Conservation (phyloP, 306 rosid genomes). For the Ormosia emarginata region DNA sequence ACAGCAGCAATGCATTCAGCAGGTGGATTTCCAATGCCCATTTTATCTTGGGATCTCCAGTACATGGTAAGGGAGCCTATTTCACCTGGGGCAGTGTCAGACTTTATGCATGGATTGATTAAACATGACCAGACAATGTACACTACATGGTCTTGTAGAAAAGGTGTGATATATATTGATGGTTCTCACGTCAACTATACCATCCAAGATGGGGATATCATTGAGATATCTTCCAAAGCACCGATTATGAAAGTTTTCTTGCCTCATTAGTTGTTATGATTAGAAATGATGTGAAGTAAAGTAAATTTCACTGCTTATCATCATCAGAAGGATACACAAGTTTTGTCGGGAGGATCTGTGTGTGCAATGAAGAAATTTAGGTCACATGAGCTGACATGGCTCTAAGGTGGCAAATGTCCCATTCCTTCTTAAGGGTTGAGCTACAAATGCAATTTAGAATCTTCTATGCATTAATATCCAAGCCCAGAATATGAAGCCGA, state of each 20-base stretch:
- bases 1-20: slow-evolving; percentile 96
- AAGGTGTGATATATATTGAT: slow-evolving; percentile 68
- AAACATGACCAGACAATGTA: slow-evolving; percentile 46
- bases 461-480: not conserved
- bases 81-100: slow-evolving; percentile 36
- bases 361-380: not conserved
- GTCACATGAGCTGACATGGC: not conserved
- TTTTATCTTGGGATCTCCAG: slow-evolving; percentile 71
- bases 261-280: slow-evolving; percentile 42
- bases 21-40: slow-evolving; percentile 75
- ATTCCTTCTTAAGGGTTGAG: not conserved
- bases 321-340: not conserved
- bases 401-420: not conserved
- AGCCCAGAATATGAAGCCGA: not conserved
- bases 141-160: slow-evolving; percentile 51
- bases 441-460: not conserved
- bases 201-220: slow-evolving; percentile 54
- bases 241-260: slow-evolving; percentile 69
- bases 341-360: slow-evolving; percentile 13
- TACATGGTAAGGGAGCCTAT: slow-evolving; percentile 94
- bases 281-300: not conserved
- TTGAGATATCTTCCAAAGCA: slow-evolving; percentile 69
- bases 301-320: slow-evolving; percentile 9
- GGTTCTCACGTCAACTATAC: slow-evolving; percentile 63
- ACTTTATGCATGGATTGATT: slow-evolving; percentile 59